Conservation (phyloP, 2,329 filamentous ascomycete species). For the Sporothrix pallida region DNA sequence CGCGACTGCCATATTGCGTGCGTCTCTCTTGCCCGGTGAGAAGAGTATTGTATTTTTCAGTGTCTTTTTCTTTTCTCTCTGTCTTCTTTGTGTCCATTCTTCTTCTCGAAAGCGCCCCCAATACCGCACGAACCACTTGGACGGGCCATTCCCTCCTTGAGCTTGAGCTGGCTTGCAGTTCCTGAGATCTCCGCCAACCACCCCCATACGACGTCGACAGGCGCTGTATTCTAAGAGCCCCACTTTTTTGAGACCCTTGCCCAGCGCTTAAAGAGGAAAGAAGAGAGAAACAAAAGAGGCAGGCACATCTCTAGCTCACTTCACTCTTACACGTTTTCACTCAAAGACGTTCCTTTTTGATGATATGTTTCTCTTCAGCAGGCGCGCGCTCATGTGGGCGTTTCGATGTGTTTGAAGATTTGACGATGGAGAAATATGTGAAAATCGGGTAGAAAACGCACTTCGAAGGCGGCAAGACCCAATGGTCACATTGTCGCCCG, state of each 20-base stretch:
- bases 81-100: neutral
- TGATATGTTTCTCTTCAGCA: neutral
- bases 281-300: neutral
- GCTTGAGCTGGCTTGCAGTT: neutral
- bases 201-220: neutral
- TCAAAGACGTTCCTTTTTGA: too few species aligned
- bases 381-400: conserved; percentile 22
- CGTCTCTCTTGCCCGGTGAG: neutral
- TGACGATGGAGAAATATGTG: neutral
- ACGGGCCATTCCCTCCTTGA: neutral
- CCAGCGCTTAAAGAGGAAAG: conserved; percentile 25
- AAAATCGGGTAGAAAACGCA: neutral
- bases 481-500: neutral
- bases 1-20: conserved; percentile 14
- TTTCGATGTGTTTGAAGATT: conserved; percentile 7
- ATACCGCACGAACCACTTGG: conserved; percentile 7
- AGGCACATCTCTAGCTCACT: neutral
- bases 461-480: neutral
- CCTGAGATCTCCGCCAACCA: neutral
- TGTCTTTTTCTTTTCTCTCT: neutral
- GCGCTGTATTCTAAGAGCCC: neutral
- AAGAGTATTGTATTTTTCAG: too few species aligned
- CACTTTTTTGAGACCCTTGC: conserved; percentile 17
- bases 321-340: too few species aligned
- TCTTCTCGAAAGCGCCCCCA: neutral